Percentiles rank a stretch among this genome's conserved stretches.
These are phyloP conservation scores for Ogataea allantospora DNA, from an alignment of 805 yeast genomes.

Conservation along the genomic window DNA sequence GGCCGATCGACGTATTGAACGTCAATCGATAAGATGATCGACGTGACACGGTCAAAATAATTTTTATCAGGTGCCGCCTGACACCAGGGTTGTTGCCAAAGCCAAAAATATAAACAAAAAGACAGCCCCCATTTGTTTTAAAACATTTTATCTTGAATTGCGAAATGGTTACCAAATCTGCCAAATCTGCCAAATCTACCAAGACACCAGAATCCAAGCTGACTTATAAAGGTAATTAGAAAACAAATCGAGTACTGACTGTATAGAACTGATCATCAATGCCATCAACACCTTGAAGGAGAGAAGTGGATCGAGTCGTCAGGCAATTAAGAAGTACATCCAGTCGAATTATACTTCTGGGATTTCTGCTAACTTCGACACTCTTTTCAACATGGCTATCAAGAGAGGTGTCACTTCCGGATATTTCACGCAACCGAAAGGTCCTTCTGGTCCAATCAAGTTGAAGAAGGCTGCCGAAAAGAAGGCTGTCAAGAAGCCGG, in stretches of 20 bases:
- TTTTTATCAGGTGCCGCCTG: slow-evolving; percentile 1
- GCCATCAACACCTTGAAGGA: slow-evolving; percentile 72
- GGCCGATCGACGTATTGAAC: slow-evolving; percentile 7
- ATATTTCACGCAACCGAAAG: slow-evolving; percentile 80
- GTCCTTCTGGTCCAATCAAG: slow-evolving; percentile 85
- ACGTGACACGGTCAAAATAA: slow-evolving; percentile 5
- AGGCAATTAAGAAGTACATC: slow-evolving; percentile 82
- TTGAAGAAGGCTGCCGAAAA: slow-evolving; percentile 41
- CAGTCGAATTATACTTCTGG: slow-evolving; percentile 58
- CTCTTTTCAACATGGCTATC: slow-evolving; percentile 72
- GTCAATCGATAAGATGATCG: slow-evolving; percentile 9
- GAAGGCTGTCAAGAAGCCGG: slow-evolving; percentile 33
- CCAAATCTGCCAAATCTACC: slow-evolving; percentile 34
- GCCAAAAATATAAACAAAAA: slow-evolving; percentile 16
- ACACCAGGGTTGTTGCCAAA: slow-evolving; percentile 4
- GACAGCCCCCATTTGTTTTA: slow-evolving; percentile 6
- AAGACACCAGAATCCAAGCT: slow-evolving; percentile 36
- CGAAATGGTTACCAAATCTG: slow-evolving; percentile 37
- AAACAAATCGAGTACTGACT: slow-evolving; percentile 17
- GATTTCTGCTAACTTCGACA: slow-evolving; percentile 61
- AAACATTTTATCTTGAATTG: neutral
- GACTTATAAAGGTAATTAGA: slow-evolving; percentile 47
- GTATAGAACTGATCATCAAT: slow-evolving; percentile 57
- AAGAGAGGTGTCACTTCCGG: slow-evolving; percentile 80
- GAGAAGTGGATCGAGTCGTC: slow-evolving; percentile 83